These are phyloP conservation scores for Coprinopsis marcescibilis DNA, from an alignment of 768 basidiomycete species.

Conservation along the genomic window DNA sequence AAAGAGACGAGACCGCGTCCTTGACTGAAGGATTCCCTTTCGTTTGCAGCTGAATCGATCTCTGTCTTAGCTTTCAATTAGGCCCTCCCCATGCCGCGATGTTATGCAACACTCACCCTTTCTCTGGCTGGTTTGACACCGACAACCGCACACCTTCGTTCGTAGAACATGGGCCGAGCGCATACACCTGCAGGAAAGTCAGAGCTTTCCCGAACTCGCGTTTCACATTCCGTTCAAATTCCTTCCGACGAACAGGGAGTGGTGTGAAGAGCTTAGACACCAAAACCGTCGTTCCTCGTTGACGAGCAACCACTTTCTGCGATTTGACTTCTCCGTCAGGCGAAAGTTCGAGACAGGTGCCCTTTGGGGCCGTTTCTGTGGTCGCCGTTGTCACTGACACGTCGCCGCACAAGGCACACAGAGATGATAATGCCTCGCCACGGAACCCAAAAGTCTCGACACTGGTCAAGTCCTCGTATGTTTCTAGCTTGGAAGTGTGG, in stretches of 20 bases:
- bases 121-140: slow-evolving; percentile 62
- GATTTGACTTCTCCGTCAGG: slow-evolving; percentile 53
- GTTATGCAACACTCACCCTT: slow-evolving; percentile 49
- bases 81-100: not conserved
- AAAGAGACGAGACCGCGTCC: slow-evolving; percentile 66
- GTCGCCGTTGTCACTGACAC: slow-evolving; percentile 75
- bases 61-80: slow-evolving; percentile 35
- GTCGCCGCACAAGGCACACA: slow-evolving; percentile 76
- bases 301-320: slow-evolving; percentile 59
- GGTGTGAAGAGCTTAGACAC: slow-evolving; percentile 70
- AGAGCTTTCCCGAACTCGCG: slow-evolving; percentile 86
- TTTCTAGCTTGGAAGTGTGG: slow-evolving; percentile 85
- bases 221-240: slow-evolving; percentile 83
- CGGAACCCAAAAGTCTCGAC: slow-evolving; percentile 90
- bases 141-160: slow-evolving; percentile 67
- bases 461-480: slow-evolving; percentile 64
- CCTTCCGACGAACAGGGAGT: slow-evolving; percentile 87
- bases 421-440: slow-evolving; percentile 91
- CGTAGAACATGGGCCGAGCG: slow-evolving; percentile 78
- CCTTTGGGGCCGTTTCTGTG: slow-evolving; percentile 65
- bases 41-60: slow-evolving; percentile 66
- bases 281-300: slow-evolving; percentile 85
- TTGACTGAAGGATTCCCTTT: slow-evolving; percentile 58
- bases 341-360: slow-evolving; percentile 71
- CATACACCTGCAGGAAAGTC: slow-evolving; percentile 81